These are phyloP conservation scores for Phytophthora sansomeana DNA, from an alignment of 352 stramenopile species.

Conservation along the genomic window DNA sequence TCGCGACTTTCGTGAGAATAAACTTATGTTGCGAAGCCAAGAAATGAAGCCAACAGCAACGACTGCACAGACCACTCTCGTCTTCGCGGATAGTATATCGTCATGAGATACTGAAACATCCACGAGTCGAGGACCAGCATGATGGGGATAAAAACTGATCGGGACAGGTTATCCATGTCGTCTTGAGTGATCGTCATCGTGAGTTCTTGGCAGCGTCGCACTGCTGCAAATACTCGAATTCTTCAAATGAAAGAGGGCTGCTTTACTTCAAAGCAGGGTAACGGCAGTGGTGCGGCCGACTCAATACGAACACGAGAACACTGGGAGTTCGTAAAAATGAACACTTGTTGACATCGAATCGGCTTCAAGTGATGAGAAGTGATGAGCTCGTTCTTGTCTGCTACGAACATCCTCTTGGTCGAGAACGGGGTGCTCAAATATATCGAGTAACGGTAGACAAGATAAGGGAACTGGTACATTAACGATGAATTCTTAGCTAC, in stretches of 20 bases:
- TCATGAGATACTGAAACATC: conserved; percentile 19
- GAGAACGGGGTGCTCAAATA: not conserved
- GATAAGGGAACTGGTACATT: not conserved
- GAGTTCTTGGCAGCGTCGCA: conserved; percentile 1
- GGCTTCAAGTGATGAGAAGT: too few species aligned
- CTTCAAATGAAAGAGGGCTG: not conserved
- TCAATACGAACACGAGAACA: too few species aligned
- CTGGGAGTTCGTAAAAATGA: too few species aligned
- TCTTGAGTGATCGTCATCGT: conserved; percentile 17
- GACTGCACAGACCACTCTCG: conserved; percentile 11
- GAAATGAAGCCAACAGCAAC: conserved; percentile 24
- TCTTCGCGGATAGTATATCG: conserved; percentile 28
- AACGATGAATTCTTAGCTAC: not conserved
- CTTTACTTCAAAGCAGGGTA: too few species aligned
- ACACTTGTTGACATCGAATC: too few species aligned
- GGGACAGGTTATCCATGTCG: conserved; percentile 8
- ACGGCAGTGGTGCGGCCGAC: too few species aligned
- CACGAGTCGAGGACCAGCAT: conserved; percentile 22
- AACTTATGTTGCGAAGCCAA: conserved; percentile 31
- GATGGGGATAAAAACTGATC: conserved; percentile 15
- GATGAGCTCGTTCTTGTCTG: too few species aligned
- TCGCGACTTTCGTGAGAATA: conserved; percentile 22
- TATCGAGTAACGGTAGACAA: too few species aligned
- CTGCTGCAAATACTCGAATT: not conserved
- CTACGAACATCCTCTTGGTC: not conserved